Evolutionary conservation across 495 filamentous ascomycete species (phyloP).

Genomic region (Trichocladium uniseriatum): DNA sequence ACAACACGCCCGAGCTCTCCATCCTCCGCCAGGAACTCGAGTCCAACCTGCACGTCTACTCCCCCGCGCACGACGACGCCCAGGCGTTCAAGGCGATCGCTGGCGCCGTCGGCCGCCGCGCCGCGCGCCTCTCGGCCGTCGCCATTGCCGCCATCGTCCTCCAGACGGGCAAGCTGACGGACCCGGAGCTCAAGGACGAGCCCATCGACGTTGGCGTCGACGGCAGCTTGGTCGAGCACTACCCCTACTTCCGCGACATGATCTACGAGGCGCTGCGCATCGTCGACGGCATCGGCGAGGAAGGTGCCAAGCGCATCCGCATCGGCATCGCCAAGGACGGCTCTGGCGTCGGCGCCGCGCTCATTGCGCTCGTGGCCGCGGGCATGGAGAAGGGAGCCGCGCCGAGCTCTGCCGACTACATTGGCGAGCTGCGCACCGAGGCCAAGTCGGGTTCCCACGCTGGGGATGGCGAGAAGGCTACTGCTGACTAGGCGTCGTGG

Average conservation of each 20-base stretch:
- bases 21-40: slow-evolving; percentile 67
- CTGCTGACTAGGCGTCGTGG: slow-evolving; percentile 16
- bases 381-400: slow-evolving; percentile 38
- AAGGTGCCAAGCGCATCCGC: slow-evolving; percentile 67
- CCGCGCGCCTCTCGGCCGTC: slow-evolving; percentile 80
- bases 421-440: slow-evolving; percentile 17
- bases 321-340: slow-evolving; percentile 95
- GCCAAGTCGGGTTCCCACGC: slow-evolving; percentile 15
- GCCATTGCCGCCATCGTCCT: slow-evolving; percentile 76
- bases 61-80: slow-evolving; percentile 65
- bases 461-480: slow-evolving; percentile 12
- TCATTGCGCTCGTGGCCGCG: slow-evolving; percentile 71
- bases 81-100: slow-evolving; percentile 71
- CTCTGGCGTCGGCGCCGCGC: slow-evolving; percentile 78
- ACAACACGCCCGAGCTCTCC: slow-evolving; percentile 53
- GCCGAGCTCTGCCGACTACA: slow-evolving; percentile 10
- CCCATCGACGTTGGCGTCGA: slow-evolving; percentile 85
- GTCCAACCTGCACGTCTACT: slow-evolving; percentile 60
- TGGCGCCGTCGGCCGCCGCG: slow-evolving; percentile 75
- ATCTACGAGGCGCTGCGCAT: slow-evolving; percentile 62
- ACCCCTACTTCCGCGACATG: slow-evolving; percentile 74
- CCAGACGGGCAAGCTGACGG: slow-evolving; percentile 56
- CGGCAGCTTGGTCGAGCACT: slow-evolving; percentile 83
- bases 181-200: slow-evolving; percentile 39
- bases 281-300: slow-evolving; percentile 59